A percentile compares a stretch with the other conserved stretches of the same genome.
These are phyloP conservation scores for Colletotrichum spaethianum DNA, from an alignment of 2,329 filamentous ascomycete species.

Conservation along the genomic window DNA sequence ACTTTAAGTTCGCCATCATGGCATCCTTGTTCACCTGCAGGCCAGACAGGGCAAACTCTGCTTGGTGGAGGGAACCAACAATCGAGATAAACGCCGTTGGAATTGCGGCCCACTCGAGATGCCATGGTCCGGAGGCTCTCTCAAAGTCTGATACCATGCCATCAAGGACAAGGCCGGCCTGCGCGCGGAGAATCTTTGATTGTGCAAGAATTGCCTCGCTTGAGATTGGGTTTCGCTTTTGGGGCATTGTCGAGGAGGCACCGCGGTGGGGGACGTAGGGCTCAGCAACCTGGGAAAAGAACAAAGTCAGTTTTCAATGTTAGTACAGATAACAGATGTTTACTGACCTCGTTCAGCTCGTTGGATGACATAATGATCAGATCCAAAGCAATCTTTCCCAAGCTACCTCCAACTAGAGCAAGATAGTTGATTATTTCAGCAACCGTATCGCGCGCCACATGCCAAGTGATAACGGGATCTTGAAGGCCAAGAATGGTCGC, in stretches of 20 bases:
- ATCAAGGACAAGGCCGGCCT: conserved; percentile 67
- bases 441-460: conserved; percentile 67
- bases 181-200: conserved; percentile 66
- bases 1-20: conserved; percentile 66
- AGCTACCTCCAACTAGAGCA: conserved; percentile 65
- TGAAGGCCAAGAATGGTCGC: conserved; percentile 62
- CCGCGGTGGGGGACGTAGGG: conserved; percentile 69
- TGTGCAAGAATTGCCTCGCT: conserved; percentile 69
- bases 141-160: conserved; percentile 72
- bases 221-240: conserved; percentile 72
- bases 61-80: conserved; percentile 67
- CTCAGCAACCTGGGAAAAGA: conserved; percentile 62
- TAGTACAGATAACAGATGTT: not conserved
- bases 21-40: conserved; percentile 64
- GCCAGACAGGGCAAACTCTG: conserved; percentile 66
- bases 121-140: conserved; percentile 70
- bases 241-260: conserved; percentile 70
- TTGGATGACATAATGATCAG: conserved; percentile 72
- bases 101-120: conserved; percentile 70
- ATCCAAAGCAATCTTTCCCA: conserved; percentile 70
- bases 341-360: conserved; percentile 55
- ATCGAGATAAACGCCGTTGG: conserved; percentile 68
- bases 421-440: conserved; percentile 68
- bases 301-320: conserved; percentile 39
- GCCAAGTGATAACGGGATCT: conserved; percentile 70